phyloP scores from a whole-genome alignment of 2,329 filamentous ascomycete genomes.

The Alternaria dauci region DNA sequence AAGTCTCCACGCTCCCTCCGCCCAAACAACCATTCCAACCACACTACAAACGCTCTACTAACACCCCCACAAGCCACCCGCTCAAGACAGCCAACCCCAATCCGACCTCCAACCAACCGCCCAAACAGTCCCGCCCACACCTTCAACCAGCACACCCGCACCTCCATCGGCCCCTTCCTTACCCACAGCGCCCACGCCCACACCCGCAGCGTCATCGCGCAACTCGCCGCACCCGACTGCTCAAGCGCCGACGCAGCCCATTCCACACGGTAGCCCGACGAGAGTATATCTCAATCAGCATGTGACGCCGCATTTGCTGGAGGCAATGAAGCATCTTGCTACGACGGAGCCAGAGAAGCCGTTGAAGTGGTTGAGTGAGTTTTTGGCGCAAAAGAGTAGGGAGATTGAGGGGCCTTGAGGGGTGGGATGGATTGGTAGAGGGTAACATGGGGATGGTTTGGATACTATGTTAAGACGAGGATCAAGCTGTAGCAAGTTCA shows the following conservation, averaged over 20 bases:
- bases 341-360: constrained; percentile 62
- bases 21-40: not conserved
- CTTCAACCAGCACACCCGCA: constrained; percentile 2
- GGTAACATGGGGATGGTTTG: too few relatives aligned
- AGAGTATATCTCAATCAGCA: constrained; percentile 60
- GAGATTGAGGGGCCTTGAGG: constrained; percentile 55
- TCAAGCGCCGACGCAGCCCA: constrained; percentile 47
- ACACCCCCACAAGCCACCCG: not conserved
- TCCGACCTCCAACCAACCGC: constrained; percentile 12
- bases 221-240: constrained; percentile 47
- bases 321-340: constrained; percentile 62
- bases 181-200: constrained; percentile 17
- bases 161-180: constrained; percentile 9
- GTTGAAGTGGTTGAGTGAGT: constrained; percentile 59
- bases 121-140: constrained; percentile 23
- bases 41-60: not conserved
- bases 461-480: too few relatives aligned
- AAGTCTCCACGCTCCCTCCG: not conserved
- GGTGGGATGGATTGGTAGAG: not conserved
- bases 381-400: constrained; percentile 56
- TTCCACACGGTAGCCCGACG: constrained; percentile 58
- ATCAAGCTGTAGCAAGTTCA: not conserved
- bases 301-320: constrained; percentile 60
- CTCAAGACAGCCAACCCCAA: not conserved
- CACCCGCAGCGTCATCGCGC: constrained; percentile 36